phyloP scores from a whole-genome alignment of 1,139 yeast species.

The Yamadazyma membranifaciens region DNA sequence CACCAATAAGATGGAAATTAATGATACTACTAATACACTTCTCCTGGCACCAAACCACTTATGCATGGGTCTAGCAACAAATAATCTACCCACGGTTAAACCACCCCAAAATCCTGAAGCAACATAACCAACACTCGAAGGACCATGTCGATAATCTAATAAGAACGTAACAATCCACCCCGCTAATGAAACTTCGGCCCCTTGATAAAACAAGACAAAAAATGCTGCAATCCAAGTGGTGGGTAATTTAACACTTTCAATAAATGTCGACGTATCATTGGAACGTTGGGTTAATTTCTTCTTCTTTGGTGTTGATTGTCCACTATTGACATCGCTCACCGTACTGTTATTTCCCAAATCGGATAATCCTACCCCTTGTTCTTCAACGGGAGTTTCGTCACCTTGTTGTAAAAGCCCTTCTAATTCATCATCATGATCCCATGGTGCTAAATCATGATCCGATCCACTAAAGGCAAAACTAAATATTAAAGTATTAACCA shows the following conservation, averaged over 20 bases:
- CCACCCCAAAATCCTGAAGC: slow-evolving; percentile 77
- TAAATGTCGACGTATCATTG: slow-evolving; percentile 10
- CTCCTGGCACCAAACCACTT: slow-evolving; percentile 49
- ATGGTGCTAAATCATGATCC: slow-evolving; percentile 39
- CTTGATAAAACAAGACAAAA: slow-evolving; percentile 62
- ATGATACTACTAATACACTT: slow-evolving; percentile 36
- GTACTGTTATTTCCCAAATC: slow-evolving; percentile 4
- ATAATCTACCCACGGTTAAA: slow-evolving; percentile 57
- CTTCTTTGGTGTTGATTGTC: background rate
- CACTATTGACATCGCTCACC: too few relatives aligned
- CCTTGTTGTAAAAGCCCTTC: slow-evolving; percentile 4
- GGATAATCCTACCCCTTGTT: slow-evolving; percentile 11
- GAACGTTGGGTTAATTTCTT: background rate
- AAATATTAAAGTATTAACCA: slow-evolving; percentile 24
- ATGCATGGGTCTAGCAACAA: slow-evolving; percentile 43
- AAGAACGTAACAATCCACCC: slow-evolving; percentile 72
- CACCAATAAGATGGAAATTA: slow-evolving; percentile 35
- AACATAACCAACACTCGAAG: slow-evolving; percentile 54
- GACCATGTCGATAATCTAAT: slow-evolving; percentile 54
- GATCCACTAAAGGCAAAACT: slow-evolving; percentile 41
- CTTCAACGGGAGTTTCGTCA: slow-evolving; percentile 9
- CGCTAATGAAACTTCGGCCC: slow-evolving; percentile 66
- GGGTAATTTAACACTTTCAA: slow-evolving; percentile 36
- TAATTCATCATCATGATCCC: slow-evolving; percentile 25
- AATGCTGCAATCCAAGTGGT: slow-evolving; percentile 56